A percentile compares a stretch with the other conserved stretches of the same genome.
These are phyloP conservation scores for Fusarium sp. DNA, from an alignment of 2,329 filamentous ascomycete species.

Conservation along the genomic window DNA sequence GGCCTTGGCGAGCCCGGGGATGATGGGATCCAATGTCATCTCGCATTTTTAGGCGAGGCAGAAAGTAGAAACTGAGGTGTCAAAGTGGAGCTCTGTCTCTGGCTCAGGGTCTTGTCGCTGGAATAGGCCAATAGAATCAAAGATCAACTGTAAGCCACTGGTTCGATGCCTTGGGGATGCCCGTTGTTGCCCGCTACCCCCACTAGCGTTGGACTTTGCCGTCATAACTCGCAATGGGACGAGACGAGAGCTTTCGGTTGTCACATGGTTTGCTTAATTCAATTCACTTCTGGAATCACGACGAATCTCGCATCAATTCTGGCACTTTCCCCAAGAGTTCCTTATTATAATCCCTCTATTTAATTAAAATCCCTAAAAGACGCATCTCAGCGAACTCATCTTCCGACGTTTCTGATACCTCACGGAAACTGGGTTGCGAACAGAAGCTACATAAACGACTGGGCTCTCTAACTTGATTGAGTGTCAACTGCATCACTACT, in stretches of 20 bases:
- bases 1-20: conserved; percentile 33
- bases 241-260: neutral
- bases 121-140: neutral
- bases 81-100: neutral
- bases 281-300: conserved; percentile 28
- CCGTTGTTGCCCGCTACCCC: conserved; percentile 11
- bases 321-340: neutral
- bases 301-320: conserved; percentile 14
- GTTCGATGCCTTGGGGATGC: neutral
- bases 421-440: conserved; percentile 43
- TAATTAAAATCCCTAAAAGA: conserved; percentile 22
- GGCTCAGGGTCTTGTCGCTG: neutral
- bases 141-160: conserved; percentile 3
- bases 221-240: conserved; percentile 4
- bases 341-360: neutral
- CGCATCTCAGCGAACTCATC: conserved; percentile 45
- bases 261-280: conserved; percentile 23
- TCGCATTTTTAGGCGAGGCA: conserved; percentile 36
- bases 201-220: conserved; percentile 8
- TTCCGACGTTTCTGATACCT: neutral
- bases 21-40: conserved; percentile 40
- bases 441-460: conserved; percentile 42
- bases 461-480: conserved; percentile 28
- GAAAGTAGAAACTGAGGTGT: conserved; percentile 1
- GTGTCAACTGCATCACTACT: conserved; percentile 20